Evolutionary conservation across 768 basidiomycete species (phyloP).

Genomic region (Chalciporus sphaerocephalus): DNA sequence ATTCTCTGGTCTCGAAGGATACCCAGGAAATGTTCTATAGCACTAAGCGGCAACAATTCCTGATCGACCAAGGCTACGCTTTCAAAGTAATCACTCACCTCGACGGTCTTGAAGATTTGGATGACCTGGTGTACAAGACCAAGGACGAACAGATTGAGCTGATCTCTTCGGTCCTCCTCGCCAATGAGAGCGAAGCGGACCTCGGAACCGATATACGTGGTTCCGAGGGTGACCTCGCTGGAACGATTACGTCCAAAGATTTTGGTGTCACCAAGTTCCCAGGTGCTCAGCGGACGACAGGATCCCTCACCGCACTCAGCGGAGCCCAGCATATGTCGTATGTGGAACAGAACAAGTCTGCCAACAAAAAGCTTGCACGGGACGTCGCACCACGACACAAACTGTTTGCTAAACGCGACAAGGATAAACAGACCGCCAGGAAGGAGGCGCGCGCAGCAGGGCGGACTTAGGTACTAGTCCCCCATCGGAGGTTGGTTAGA

Average conservation of each 20-base stretch:
- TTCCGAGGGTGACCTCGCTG: slow-evolving; percentile 81
- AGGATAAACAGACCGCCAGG: slow-evolving; percentile 56
- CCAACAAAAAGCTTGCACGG: slow-evolving; percentile 71
- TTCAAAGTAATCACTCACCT: slow-evolving; percentile 99
- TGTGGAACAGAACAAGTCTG: slow-evolving; percentile 86
- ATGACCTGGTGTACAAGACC: slow-evolving; percentile 88
- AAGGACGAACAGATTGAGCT: slow-evolving; percentile 94
- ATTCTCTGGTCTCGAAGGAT: slow-evolving; percentile 97
- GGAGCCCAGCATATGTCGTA: slow-evolving; percentile 93
- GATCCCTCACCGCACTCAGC: slow-evolving; percentile 77
- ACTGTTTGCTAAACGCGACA: slow-evolving; percentile 79
- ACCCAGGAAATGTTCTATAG: slow-evolving; percentile 99
- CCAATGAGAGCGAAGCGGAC: slow-evolving; percentile 87
- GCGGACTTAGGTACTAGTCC: slow-evolving; percentile 18
- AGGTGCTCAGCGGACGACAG: slow-evolving; percentile 69
- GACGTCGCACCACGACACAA: slow-evolving; percentile 61
- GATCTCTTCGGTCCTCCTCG: slow-evolving; percentile 85
- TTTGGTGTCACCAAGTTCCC: slow-evolving; percentile 70
- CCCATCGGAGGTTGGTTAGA: background rate
- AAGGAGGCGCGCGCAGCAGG: slow-evolving; percentile 40
- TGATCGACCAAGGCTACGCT: slow-evolving; percentile 98
- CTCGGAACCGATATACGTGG: slow-evolving; percentile 78
- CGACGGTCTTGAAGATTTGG: slow-evolving; percentile 82
- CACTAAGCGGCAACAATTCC: slow-evolving; percentile 96
- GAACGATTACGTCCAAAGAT: slow-evolving; percentile 82